Percentiles rank a stretch among this genome's conserved stretches.
These are phyloP conservation scores for Rhododendron simsii DNA, from an alignment of 148 eudicot species.

Conservation along the genomic window DNA sequence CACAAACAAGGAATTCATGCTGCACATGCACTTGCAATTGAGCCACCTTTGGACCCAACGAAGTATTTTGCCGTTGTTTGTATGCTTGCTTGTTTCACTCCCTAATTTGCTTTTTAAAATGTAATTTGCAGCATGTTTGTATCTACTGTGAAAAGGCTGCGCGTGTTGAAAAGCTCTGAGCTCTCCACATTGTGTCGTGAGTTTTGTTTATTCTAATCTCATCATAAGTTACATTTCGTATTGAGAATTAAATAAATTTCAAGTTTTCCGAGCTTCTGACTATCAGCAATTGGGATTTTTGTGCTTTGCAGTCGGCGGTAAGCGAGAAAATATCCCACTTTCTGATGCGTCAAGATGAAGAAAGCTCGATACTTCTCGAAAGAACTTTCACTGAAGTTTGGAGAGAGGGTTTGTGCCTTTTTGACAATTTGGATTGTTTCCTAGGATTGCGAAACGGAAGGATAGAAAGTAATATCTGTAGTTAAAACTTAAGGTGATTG, in stretches of 20 bases:
- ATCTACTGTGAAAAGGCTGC: conserved; percentile 84
- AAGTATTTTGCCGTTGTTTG: neutral
- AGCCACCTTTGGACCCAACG: neutral
- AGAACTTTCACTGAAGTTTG: neutral
- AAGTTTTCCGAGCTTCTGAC: neutral
- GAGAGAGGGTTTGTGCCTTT: neutral
- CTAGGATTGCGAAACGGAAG: neutral
- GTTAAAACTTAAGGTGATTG: neutral
- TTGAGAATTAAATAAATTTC: neutral
- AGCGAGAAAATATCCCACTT: conserved; percentile 26
- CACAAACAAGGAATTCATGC: neutral
- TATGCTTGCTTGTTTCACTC: neutral
- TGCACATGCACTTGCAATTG: neutral
- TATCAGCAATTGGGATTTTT: neutral
- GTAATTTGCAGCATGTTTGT: conserved; percentile 71
- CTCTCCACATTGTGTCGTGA: conserved; percentile 54
- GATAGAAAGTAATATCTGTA: neutral
- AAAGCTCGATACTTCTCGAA: neutral
- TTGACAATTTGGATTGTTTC: neutral
- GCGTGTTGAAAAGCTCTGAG: conserved; percentile 80
- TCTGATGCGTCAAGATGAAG: conserved; percentile 12
- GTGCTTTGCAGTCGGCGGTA: conserved; percentile 33
- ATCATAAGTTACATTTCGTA: neutral
- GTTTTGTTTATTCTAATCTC: conserved; percentile 12
- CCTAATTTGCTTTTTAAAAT: neutral